These are phyloP conservation scores for Polyporus arcularius DNA, from an alignment of 768 basidiomycete species.

Conservation along the genomic window DNA sequence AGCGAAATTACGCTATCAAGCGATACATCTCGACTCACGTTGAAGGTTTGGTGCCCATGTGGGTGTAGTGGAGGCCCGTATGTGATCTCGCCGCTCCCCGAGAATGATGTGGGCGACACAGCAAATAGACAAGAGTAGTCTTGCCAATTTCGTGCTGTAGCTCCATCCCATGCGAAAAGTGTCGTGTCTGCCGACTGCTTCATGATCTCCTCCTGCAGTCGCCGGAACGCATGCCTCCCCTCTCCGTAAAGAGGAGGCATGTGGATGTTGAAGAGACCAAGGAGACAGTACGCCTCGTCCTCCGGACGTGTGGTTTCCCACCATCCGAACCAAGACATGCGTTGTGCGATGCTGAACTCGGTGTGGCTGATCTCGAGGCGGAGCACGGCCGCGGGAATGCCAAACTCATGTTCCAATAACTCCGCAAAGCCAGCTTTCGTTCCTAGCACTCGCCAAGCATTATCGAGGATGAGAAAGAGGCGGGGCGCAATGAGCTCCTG, in stretches of 20 bases:
- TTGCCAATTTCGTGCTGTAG: too few species aligned
- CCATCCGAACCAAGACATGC: background rate
- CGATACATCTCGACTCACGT: too few species aligned
- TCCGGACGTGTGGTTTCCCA: background rate
- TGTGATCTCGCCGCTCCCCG: too few species aligned
- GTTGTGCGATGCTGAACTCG: background rate
- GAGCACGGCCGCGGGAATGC: background rate
- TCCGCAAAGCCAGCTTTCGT: background rate
- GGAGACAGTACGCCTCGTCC: slow-evolving; percentile 1
- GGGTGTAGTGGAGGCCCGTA: too few species aligned
- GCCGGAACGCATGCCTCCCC: background rate
- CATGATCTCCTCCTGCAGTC: slow-evolving; percentile 2
- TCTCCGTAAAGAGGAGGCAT: background rate
- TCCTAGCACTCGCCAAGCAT: background rate
- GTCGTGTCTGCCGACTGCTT: background rate
- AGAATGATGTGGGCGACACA: too few species aligned
- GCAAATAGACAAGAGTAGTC: too few species aligned
- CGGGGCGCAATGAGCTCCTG: background rate
- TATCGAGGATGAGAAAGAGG: background rate
- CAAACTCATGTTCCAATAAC: background rate
- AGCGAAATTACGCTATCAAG: too few species aligned
- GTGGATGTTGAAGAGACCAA: background rate
- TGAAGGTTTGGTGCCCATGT: too few species aligned
- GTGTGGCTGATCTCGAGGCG: background rate
- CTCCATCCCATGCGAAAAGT: background rate